A percentile compares a stretch with the other conserved stretches of the same genome.
phyloP scores from a whole-genome alignment of 75 land plant genomes.

The Pseudotsuga menziesii region DNA sequence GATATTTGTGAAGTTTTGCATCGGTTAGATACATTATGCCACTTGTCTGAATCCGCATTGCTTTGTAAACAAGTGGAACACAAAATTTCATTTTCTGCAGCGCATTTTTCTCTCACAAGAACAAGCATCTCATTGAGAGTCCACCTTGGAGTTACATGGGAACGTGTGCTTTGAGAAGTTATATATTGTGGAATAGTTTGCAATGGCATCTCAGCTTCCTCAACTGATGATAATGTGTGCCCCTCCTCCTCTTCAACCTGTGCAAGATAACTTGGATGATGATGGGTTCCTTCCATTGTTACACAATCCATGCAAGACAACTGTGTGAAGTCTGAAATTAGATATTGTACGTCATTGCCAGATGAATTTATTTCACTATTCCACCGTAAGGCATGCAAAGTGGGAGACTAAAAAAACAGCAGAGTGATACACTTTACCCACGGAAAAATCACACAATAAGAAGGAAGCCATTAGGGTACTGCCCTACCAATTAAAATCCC shows the following conservation, averaged over 20 bases:
- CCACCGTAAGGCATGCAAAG: too few relatives aligned
- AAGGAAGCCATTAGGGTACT: too few relatives aligned
- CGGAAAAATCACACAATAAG: too few relatives aligned
- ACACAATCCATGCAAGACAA: neutral
- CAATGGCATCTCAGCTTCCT: constrained; percentile 2
- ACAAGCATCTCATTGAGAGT: constrained; percentile 17
- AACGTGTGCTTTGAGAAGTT: constrained; percentile 28
- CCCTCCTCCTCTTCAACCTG: constrained; percentile 5
- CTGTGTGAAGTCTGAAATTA: neutral
- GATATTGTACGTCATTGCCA: neutral
- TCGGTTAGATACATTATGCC: constrained; percentile 40
- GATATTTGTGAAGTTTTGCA: constrained; percentile 22
- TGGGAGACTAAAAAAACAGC: too few relatives aligned
- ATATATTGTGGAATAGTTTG: neutral
- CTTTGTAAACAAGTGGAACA: constrained; percentile 29
- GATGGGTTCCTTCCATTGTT: neutral
- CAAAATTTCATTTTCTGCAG: constrained; percentile 21
- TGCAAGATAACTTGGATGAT: neutral
- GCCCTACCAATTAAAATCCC: too few relatives aligned
- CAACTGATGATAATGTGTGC: neutral
- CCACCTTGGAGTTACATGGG: constrained; percentile 43
- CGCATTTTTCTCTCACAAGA: constrained; percentile 34
- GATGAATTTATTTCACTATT: neutral
- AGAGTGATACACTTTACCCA: too few relatives aligned
- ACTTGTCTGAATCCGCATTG: constrained; percentile 5